Evolutionary conservation across 2,329 filamentous ascomycete genomes (phyloP).

Genomic region (Xylaria sp.): DNA sequence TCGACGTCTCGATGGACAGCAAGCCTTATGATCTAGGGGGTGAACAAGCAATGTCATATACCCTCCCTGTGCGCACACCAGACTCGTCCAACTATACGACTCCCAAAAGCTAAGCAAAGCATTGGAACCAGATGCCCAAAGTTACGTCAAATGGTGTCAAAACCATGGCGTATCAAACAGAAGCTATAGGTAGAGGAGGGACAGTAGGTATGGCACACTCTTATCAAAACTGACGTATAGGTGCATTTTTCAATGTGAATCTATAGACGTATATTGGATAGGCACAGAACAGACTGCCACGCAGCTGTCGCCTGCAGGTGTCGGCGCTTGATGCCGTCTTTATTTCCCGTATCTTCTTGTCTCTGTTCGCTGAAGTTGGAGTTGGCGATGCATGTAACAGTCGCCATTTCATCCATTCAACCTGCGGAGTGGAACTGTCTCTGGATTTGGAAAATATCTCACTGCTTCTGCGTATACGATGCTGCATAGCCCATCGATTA

Average conservation of each 20-base stretch:
- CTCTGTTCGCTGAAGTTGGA: conserved; percentile 15
- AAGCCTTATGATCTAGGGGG: conserved; percentile 24
- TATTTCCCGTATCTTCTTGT: neutral
- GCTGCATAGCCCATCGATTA: conserved; percentile 4
- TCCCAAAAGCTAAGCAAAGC: conserved; percentile 10
- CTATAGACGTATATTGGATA: conserved; percentile 2
- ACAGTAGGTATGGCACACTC: conserved; percentile 11
- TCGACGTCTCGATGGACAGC: conserved; percentile 4
- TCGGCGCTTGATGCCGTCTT: conserved; percentile 32
- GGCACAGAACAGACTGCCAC: conserved; percentile 25
- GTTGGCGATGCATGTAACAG: conserved; percentile 14
- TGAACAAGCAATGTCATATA: conserved; percentile 25
- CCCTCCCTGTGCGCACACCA: neutral
- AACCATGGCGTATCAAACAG: neutral
- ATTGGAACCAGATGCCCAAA: conserved; percentile 16
- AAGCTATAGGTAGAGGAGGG: conserved; percentile 9
- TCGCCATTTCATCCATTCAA: neutral
- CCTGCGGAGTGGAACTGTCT: neutral
- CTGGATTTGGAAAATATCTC: conserved; percentile 12
- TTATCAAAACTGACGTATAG: conserved; percentile 11
- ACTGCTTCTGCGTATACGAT: conserved; percentile 13
- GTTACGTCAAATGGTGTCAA: neutral
- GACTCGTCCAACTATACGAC: conserved; percentile 15
- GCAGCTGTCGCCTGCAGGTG: conserved; percentile 33
- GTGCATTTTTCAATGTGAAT: conserved; percentile 11